Conservation (phyloP, 306 rosid genomes). For the Trifolium dubium region DNA sequence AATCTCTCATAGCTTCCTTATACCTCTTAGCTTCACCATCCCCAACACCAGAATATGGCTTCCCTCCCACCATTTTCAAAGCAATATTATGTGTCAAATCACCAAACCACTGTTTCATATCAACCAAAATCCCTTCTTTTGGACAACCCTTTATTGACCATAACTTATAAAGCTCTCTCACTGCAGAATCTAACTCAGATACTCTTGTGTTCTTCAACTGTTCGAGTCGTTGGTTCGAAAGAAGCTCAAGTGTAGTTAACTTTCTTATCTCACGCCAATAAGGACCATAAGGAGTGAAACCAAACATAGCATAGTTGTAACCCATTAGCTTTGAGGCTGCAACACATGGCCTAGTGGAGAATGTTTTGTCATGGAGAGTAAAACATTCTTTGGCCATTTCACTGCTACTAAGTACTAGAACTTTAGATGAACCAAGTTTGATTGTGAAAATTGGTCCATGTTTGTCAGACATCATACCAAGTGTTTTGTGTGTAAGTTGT, state of each 20-base stretch:
- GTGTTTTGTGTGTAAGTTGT: slow-evolving; percentile 45
- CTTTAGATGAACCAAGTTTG: slow-evolving; percentile 45
- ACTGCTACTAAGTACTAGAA: slow-evolving; percentile 44
- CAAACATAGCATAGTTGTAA: slow-evolving; percentile 46
- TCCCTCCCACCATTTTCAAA: slow-evolving; percentile 58
- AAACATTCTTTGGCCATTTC: slow-evolving; percentile 50
- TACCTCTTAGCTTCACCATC: slow-evolving; percentile 45
- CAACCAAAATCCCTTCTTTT: slow-evolving; percentile 49
- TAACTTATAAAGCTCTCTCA: slow-evolving; percentile 33
- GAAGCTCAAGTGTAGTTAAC: slow-evolving; percentile 41
- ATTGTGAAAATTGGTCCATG: slow-evolving; percentile 46
- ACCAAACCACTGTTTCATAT: slow-evolving; percentile 61
- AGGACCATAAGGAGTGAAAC: slow-evolving; percentile 43
- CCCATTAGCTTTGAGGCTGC: slow-evolving; percentile 47
- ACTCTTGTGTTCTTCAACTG: slow-evolving; percentile 40
- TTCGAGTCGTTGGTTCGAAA: slow-evolving; percentile 46
- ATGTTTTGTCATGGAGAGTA: slow-evolving; percentile 50
- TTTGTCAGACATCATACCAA: slow-evolving; percentile 45
- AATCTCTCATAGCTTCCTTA: slow-evolving; percentile 48
- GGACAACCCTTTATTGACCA: slow-evolving; percentile 43
- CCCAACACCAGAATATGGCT: slow-evolving; percentile 35
- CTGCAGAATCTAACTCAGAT: slow-evolving; percentile 43
- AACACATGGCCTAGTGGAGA: slow-evolving; percentile 44
- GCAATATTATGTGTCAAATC: slow-evolving; percentile 47
- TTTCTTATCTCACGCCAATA: slow-evolving; percentile 55